A percentile compares a stretch with the other conserved stretches of the same genome.
These are phyloP conservation scores for Claviceps sp. DNA, from an alignment of 2,329 filamentous ascomycete genomes.

Conservation along the genomic window DNA sequence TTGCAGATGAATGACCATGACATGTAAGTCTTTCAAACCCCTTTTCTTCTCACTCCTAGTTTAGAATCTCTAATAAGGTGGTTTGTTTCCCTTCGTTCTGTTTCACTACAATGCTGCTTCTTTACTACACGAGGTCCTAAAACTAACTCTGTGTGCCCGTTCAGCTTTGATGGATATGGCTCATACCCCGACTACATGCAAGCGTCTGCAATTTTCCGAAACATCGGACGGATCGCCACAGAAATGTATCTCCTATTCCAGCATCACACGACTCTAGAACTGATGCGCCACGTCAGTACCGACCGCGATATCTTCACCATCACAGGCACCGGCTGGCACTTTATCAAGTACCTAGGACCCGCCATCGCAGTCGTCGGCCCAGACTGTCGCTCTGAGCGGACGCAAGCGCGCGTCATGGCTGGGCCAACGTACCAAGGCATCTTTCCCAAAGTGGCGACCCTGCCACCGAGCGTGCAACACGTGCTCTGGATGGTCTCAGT, in stretches of 20 bases:
- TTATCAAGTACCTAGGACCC: slow-evolving; percentile 90
- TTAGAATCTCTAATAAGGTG: too few species aligned
- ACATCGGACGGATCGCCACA: slow-evolving; percentile 86
- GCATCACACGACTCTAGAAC: slow-evolving; percentile 90
- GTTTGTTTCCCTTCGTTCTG: not conserved
- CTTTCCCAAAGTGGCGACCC: slow-evolving; percentile 84
- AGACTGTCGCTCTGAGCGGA: slow-evolving; percentile 85
- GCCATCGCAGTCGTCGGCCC: slow-evolving; percentile 80
- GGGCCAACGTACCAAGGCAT: slow-evolving; percentile 95
- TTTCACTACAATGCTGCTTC: not conserved
- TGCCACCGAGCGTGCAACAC: slow-evolving; percentile 89
- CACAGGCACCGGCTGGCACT: slow-evolving; percentile 96
- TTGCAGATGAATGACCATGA: slow-evolving; percentile 93
- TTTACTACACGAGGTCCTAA: not conserved
- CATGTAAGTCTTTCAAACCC: slow-evolving; percentile 50
- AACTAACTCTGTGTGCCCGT: not conserved
- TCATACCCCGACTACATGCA: slow-evolving; percentile 99
- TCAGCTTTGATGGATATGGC: slow-evolving; percentile 88
- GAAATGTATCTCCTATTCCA: slow-evolving; percentile 99
- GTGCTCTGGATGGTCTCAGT: slow-evolving; percentile 94
- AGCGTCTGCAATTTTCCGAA: slow-evolving; percentile 93
- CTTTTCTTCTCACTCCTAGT: too few species aligned
- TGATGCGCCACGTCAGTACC: slow-evolving; percentile 75
- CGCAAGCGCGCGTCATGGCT: slow-evolving; percentile 81
- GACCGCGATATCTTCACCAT: slow-evolving; percentile 92